A percentile compares a stretch with the other conserved stretches of the same genome.
phyloP scores from a whole-genome alignment of 306 rosid species.

The Purshia tridentata region DNA sequence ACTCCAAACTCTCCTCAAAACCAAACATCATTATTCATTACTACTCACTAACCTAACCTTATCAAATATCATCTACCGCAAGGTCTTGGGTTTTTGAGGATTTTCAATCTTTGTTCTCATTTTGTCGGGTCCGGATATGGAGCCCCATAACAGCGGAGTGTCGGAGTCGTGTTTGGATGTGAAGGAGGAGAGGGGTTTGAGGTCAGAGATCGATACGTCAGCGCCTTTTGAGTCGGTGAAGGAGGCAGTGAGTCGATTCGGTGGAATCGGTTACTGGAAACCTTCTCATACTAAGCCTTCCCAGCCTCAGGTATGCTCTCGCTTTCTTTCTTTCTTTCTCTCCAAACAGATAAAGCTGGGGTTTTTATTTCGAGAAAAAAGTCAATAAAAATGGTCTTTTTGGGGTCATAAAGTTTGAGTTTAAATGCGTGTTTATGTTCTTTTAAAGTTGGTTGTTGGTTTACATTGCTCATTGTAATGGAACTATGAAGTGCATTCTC shows the following conservation, averaged over 20 bases:
- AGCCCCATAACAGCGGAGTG: slow-evolving; percentile 1
- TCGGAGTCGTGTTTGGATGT: slow-evolving; percentile 7
- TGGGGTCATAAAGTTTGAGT: not conserved
- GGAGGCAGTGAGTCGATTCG: slow-evolving; percentile 69
- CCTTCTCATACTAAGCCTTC: slow-evolving; percentile 40
- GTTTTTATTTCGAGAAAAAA: not conserved
- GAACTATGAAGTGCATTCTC: not conserved
- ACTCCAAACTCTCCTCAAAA: not conserved
- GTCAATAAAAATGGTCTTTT: not conserved
- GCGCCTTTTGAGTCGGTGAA: slow-evolving; percentile 82
- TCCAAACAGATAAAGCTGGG: not conserved
- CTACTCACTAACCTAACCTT: not conserved
- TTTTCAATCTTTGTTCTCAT: not conserved
- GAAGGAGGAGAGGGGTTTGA: slow-evolving; percentile 22
- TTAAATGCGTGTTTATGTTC: not conserved
- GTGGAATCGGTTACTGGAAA: slow-evolving; percentile 77
- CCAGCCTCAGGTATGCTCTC: slow-evolving; percentile 42
- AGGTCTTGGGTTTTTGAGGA: not conserved
- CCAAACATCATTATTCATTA: slow-evolving; percentile 11
- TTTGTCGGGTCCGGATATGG: slow-evolving; percentile 12
- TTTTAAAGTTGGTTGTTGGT: not conserved
- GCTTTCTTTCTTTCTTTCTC: slow-evolving; percentile 9
- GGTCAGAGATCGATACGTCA: slow-evolving; percentile 81
- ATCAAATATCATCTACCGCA: too few species aligned
- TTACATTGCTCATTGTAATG: not conserved